Percentiles rank a stretch among this genome's conserved stretches.
These are phyloP conservation scores for Pythium oligandrum DNA, from an alignment of 352 stramenopile genomes.

Conservation along the genomic window DNA sequence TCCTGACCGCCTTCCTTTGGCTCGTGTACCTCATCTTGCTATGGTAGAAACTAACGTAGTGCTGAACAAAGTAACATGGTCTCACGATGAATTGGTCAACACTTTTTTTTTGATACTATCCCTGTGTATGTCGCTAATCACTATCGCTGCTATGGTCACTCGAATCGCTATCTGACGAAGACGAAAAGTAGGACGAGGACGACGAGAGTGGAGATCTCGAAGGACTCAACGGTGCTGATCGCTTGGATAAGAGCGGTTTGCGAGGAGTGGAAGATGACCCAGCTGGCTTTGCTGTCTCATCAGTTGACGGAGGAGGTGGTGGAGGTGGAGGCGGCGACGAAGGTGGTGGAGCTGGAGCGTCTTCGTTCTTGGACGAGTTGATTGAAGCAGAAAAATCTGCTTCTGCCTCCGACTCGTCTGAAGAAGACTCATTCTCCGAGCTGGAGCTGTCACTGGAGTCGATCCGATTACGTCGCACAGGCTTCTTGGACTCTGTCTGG, in stretches of 20 bases:
- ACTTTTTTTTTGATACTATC: conserved; percentile 19
- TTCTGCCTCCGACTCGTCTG: conserved; percentile 13
- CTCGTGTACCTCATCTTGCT: conserved; percentile 69
- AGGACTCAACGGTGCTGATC: conserved; percentile 38
- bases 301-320: conserved; percentile 2
- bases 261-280: conserved; percentile 7
- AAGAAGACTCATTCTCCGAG: conserved; percentile 35
- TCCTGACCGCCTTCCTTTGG: conserved; percentile 46
- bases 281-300: neutral
- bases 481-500: neutral
- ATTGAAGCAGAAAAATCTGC: neutral
- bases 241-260: conserved; percentile 16
- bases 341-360: conserved; percentile 10
- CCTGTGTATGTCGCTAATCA: conserved; percentile 7
- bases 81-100: too few species aligned
- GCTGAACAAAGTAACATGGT: too few species aligned
- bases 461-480: conserved; percentile 19
- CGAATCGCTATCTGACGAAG: conserved; percentile 74
- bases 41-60: conserved; percentile 26
- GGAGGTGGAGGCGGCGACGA: conserved; percentile 19
- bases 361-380: neutral
- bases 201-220: conserved; percentile 66
- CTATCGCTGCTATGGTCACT: conserved; percentile 31
- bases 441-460: conserved; percentile 64
- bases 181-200: conserved; percentile 79